These are phyloP conservation scores for Amanita phalloides DNA, from an alignment of 768 basidiomycete species.

Conservation along the genomic window DNA sequence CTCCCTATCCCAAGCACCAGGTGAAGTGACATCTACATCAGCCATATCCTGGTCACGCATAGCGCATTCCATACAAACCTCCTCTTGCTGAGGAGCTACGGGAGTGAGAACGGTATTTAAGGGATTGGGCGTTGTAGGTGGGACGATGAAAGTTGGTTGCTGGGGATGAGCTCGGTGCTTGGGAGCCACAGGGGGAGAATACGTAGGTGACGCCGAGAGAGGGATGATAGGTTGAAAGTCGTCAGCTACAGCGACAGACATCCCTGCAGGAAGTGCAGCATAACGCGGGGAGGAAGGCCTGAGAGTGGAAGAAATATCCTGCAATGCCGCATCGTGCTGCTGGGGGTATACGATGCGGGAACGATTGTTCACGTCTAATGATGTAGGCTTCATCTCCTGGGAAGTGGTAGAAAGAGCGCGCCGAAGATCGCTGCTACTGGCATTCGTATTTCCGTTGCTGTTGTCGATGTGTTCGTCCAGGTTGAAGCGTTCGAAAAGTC, in stretches of 20 bases:
- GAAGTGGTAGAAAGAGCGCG: conserved; percentile 24
- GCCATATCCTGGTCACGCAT: conserved; percentile 99
- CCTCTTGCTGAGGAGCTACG: conserved; percentile 55
- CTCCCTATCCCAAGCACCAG: conserved; percentile 85
- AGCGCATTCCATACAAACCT: conserved; percentile 92
- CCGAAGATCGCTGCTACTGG: conserved; percentile 14
- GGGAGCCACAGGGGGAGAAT: conserved; percentile 55
- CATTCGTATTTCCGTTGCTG: neutral
- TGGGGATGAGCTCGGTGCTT: conserved; percentile 60
- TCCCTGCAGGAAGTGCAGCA: conserved; percentile 10
- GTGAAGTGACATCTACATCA: conserved; percentile 80
- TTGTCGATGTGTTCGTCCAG: conserved; percentile 25
- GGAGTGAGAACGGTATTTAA: conserved; percentile 51
- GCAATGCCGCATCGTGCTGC: conserved; percentile 14
- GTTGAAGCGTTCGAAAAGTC: conserved; percentile 41
- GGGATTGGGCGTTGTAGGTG: conserved; percentile 38
- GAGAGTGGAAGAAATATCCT: conserved; percentile 9
- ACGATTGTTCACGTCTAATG: conserved; percentile 19
- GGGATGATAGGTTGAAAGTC: conserved; percentile 39
- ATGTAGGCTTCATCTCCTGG: conserved; percentile 21
- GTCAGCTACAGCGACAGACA: neutral
- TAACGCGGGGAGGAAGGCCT: conserved; percentile 35
- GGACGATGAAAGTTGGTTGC: conserved; percentile 69
- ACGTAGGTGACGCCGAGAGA: conserved; percentile 46
- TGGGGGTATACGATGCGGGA: conserved; percentile 13